Conservation (phyloP, 2,329 filamentous ascomycete species). For the Venturia aucupariae region DNA sequence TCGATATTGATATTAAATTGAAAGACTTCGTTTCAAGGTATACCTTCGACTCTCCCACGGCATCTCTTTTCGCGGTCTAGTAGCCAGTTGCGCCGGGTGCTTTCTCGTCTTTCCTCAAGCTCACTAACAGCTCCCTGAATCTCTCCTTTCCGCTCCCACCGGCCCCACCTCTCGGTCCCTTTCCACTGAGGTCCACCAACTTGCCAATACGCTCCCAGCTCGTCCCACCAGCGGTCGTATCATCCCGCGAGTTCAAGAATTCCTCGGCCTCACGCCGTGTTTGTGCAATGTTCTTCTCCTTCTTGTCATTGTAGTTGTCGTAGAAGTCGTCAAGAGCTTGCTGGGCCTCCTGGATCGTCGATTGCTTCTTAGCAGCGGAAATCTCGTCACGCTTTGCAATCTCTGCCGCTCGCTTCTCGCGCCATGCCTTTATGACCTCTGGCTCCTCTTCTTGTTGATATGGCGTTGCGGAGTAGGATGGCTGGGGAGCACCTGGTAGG, state of each 20-base stretch:
- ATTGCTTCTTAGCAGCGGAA: slow-evolving; percentile 69
- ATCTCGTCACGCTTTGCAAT: slow-evolving; percentile 78
- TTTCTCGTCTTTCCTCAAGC: slow-evolving; percentile 87
- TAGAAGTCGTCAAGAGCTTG: slow-evolving; percentile 98
- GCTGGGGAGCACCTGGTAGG: slow-evolving; percentile 33
- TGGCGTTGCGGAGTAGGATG: slow-evolving; percentile 32
- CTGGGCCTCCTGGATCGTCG: slow-evolving; percentile 81
- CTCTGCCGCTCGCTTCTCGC: slow-evolving; percentile 74
- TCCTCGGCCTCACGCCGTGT: slow-evolving; percentile 87
- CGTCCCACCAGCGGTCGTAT: slow-evolving; percentile 88
- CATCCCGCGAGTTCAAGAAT: slow-evolving; percentile 79
- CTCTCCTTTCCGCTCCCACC: slow-evolving; percentile 89
- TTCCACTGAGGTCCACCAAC: slow-evolving; percentile 92
- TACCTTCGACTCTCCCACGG: too few relatives aligned
- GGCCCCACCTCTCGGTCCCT: slow-evolving; percentile 77
- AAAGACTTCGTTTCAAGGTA: too few relatives aligned
- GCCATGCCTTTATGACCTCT: slow-evolving; percentile 82
- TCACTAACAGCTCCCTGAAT: slow-evolving; percentile 83
- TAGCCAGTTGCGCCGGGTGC: slow-evolving; percentile 49
- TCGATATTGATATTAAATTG: background rate
- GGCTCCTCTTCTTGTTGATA: slow-evolving; percentile 73
- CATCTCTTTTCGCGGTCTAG: background rate
- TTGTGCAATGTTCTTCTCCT: slow-evolving; percentile 85
- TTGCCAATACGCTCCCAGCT: slow-evolving; percentile 99
- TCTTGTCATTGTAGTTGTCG: slow-evolving; percentile 97